Evolutionary conservation across 306 rosid genomes (phyloP).

Genomic region (Erythrophleum fordii): DNA sequence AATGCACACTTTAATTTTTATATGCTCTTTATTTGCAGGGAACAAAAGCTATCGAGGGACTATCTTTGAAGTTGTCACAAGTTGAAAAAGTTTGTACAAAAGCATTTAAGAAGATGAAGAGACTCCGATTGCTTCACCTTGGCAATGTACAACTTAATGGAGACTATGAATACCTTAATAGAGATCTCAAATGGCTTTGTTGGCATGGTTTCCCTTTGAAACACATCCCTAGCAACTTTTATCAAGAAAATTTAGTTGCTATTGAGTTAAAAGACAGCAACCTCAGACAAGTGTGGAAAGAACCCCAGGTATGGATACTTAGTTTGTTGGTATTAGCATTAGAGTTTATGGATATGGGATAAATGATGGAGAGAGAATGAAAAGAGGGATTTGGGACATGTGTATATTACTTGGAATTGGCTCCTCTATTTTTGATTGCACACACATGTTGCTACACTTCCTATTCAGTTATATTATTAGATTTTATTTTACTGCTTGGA

Average conservation of each 20-base stretch:
- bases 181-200: neutral
- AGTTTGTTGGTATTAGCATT: neutral
- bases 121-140: slow-evolving; percentile 26
- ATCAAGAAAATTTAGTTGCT: neutral
- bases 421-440: too few relatives aligned
- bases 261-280: neutral
- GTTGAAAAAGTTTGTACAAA: neutral
- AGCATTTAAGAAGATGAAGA: slow-evolving; percentile 6
- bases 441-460: too few relatives aligned
- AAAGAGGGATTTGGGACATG: too few relatives aligned
- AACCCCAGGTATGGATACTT: neutral
- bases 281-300: neutral
- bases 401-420: too few relatives aligned
- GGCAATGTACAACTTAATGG: slow-evolving; percentile 13
- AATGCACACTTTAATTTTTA: too few relatives aligned
- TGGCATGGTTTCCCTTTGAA: neutral
- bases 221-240: neutral
- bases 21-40: too few relatives aligned
- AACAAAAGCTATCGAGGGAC: too few relatives aligned
- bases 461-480: too few relatives aligned
- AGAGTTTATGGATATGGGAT: too few relatives aligned
- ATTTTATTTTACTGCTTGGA: too few relatives aligned
- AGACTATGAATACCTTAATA: neutral
- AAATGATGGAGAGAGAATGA: too few relatives aligned
- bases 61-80: too few relatives aligned